Evolutionary conservation across 2,329 filamentous ascomycete species (phyloP), one percentile per base, ranked within the genome.

Genomic region (Aspergillaceae sp.): DNA sequence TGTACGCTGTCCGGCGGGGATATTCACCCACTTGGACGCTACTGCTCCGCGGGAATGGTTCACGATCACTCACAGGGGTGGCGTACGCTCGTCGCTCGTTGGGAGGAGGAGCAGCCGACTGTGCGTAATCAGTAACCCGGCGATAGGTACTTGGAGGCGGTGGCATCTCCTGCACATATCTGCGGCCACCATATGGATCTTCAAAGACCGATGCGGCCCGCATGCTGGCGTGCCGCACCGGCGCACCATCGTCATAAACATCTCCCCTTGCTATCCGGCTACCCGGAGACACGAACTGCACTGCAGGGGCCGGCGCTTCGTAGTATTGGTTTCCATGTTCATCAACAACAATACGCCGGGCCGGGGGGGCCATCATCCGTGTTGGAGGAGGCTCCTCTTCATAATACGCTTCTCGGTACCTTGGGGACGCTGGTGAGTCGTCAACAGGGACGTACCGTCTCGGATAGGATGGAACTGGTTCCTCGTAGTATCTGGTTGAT

Each of bases 311-410:
- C 4, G 76, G 66, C 37, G 74, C 72, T 51, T 80, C 78, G 50
- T 79, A 79, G 68, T 90, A 96, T 61, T 87, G 82, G 62, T 87
- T 86, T 36, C 89, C 89, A 65, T 83, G 87, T 51, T 86, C 81
- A 66, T 96, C 90, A 45, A 94, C 74, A 32, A 94, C 75, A 51
- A 95, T 84, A 50, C 83, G 80, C 46, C 82, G 73, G 40, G 78
- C 70, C 11, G 78, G 75, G 5, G 78, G 73, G 42, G 73, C 73
- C 69, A 78, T 74, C 44, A 64, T 57, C 35, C 70, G 72, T 37
- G 64, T 61, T 32, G 72, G 69, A 30, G 75, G 69, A 9, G 36
- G 36, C 29, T 61, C 59, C 34, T 64, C 65, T 43, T 70, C 67
- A 37, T 66, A 64, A 49, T 71, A 72, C n/a, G 64, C 50, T 41